Conservation (phyloP, 2,329 filamentous ascomycete species). For the Delphinella strobiligena region DNA sequence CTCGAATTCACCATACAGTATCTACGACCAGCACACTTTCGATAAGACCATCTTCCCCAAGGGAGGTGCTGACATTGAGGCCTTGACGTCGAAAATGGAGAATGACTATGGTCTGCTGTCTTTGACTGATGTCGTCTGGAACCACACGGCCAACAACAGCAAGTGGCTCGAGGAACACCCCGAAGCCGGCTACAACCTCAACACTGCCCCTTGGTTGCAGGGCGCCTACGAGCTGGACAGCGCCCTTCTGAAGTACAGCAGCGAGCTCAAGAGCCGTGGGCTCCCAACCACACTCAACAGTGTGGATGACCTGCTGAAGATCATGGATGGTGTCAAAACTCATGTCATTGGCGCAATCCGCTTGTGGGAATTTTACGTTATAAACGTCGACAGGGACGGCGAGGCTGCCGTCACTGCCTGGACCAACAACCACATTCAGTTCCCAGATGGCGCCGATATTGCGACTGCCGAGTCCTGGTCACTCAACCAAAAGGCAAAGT, state of each 20-base stretch:
- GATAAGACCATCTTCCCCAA: constrained; percentile 71
- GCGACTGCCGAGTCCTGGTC: constrained; percentile 42
- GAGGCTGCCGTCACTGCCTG: constrained; percentile 61
- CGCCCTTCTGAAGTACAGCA: constrained; percentile 54
- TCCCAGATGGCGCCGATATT: constrained; percentile 42
- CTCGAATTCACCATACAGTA: constrained; percentile 94
- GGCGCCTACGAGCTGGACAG: constrained; percentile 64
- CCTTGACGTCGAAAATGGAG: constrained; percentile 71
- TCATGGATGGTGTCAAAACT: constrained; percentile 76
- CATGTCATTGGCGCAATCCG: constrained; percentile 65
- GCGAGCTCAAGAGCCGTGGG: constrained; percentile 51
- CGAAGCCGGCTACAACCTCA: constrained; percentile 87
- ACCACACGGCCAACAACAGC: constrained; percentile 94
- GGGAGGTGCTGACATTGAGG: constrained; percentile 69
- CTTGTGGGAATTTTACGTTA: constrained; percentile 87
- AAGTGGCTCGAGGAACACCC: constrained; percentile 90
- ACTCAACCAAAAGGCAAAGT: constrained; percentile 48
- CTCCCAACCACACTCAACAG: constrained; percentile 63
- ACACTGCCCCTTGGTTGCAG: constrained; percentile 66
- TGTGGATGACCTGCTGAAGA: constrained; percentile 58
- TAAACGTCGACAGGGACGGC: constrained; percentile 64
- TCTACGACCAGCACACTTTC: constrained; percentile 84
- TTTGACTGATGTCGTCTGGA: constrained; percentile 93
- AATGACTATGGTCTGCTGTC: constrained; percentile 72
- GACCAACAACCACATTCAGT: constrained; percentile 46